Base-by-base conservation (phyloP, 495 filamentous ascomycete species). In the Copromyces sp. region DNA sequence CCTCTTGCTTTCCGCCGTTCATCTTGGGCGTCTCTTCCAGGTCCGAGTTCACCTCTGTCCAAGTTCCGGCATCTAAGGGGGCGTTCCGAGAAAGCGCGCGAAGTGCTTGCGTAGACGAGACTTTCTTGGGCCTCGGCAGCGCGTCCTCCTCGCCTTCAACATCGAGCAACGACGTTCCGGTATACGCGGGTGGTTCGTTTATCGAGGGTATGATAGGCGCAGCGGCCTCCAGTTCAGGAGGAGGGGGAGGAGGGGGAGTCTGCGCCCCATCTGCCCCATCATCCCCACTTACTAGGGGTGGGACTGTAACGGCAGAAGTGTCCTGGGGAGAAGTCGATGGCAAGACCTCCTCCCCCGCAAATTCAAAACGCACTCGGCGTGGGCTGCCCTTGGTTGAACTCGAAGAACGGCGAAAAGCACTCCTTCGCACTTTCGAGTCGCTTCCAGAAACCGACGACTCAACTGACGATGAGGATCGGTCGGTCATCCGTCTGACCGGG, bases 321-420 rank as follows among this genome's bases (percentile, higher is more conserved):
- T 70, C 73, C 68, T 77, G 75, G 47, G 85, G 85, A 39, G 85
- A 86, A 44, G 81, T 78, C 37, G 84, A 85, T 32, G 86, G 84
- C 72, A 85, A 79, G 70, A 88, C 84, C 75, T 87, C 86, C 73
- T 83, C 80, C 39, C 85, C 86, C 73, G 82, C 79, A 39, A 87
- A 81, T 37, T 86, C 83, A 69, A 88, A 88, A 32, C 86, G 85
- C 35, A 88, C 86, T 69, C 85, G 80, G 14, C 86, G 82, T 4
- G 86, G 86, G 71, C 86, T 87, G 59, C 80, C 78, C 59, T 83
- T 86, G 29, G 75, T 77, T 17, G 82, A 83, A 69, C 78, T 80
- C 16, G 85, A 87, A 14, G 83, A 80, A 47, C 86, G 81, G 37
- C 86, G 83, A 39, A 87, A 76, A 44, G 85, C 86, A 73, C 86